Conservation (phyloP, 2,329 filamentous ascomycete species). For the Diaporthe australafricana region DNA sequence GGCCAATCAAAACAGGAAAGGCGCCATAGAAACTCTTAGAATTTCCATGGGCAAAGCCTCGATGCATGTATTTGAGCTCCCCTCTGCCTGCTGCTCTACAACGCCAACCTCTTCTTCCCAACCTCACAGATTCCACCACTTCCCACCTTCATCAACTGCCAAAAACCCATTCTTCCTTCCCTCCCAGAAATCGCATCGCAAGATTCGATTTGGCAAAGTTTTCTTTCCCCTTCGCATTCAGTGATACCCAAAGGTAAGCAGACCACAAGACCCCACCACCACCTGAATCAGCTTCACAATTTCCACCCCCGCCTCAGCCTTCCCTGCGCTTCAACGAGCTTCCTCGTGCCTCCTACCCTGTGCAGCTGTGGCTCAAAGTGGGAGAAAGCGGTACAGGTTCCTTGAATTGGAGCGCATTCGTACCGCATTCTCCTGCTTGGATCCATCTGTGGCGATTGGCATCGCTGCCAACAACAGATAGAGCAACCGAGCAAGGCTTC, state of each 20-base stretch:
- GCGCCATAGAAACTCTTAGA: constrained; percentile 38
- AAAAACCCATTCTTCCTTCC: constrained; percentile 11
- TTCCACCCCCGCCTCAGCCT: constrained; percentile 18
- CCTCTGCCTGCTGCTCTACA: constrained; percentile 30
- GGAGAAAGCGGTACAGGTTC: background rate
- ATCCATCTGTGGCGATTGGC: background rate
- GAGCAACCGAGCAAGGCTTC: constrained; percentile 24
- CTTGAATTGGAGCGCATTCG: background rate
- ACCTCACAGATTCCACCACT: constrained; percentile 22
- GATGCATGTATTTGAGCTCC: constrained; percentile 37
- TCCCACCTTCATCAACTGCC: constrained; percentile 14
- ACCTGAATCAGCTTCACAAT: constrained; percentile 18
- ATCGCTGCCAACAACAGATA: background rate
- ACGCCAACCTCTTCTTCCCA: constrained; percentile 21
- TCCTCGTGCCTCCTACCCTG: background rate
- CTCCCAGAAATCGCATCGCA: constrained; percentile 33
- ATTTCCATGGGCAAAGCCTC: constrained; percentile 35
- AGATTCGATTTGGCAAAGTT: constrained; percentile 30
- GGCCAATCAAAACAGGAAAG: constrained; percentile 34
- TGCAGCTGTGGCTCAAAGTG: background rate
- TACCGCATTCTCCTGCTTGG: background rate
- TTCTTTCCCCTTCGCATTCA: constrained; percentile 35
- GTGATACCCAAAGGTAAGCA: constrained; percentile 39
- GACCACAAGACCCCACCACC: background rate
- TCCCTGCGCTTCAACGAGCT: background rate